phyloP scores from a whole-genome alignment of 2,329 filamentous ascomycete species.

The Diaporthe humulicola region DNA sequence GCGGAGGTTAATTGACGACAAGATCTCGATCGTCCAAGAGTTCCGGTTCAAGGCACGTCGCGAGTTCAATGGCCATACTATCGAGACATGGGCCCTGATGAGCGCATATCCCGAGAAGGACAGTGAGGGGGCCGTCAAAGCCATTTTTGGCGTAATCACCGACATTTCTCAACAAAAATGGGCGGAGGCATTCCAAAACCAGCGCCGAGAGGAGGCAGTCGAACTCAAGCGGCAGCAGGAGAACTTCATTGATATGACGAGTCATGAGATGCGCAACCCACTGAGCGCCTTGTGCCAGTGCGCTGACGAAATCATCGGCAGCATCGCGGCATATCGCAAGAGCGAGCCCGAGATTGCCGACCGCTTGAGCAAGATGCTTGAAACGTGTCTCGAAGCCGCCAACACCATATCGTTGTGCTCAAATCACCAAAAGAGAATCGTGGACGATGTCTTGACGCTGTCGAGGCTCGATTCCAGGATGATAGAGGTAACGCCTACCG shows the following conservation, averaged over 20 bases:
- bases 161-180: slow-evolving; percentile 90
- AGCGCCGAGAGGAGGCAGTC: slow-evolving; percentile 83
- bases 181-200: slow-evolving; percentile 84
- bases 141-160: slow-evolving; percentile 84
- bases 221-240: slow-evolving; percentile 81
- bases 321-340: slow-evolving; percentile 58
- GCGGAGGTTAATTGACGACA: slow-evolving; percentile 72
- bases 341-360: slow-evolving; percentile 45
- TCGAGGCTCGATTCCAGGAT: slow-evolving; percentile 83
- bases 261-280: slow-evolving; percentile 83
- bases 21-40: slow-evolving; percentile 76
- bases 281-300: slow-evolving; percentile 82
- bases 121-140: slow-evolving; percentile 73
- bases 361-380: slow-evolving; percentile 63
- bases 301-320: slow-evolving; percentile 76
- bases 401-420: slow-evolving; percentile 86
- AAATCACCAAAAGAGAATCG: slow-evolving; percentile 83
- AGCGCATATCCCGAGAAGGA: slow-evolving; percentile 81
- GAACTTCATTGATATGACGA: slow-evolving; percentile 82
- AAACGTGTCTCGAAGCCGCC: slow-evolving; percentile 78
- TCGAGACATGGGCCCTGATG: slow-evolving; percentile 83
- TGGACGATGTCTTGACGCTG: slow-evolving; percentile 81
- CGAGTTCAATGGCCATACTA: slow-evolving; percentile 68
- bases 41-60: slow-evolving; percentile 81
- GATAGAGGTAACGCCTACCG: slow-evolving; percentile 78